These are phyloP conservation scores for Sclerotinia trifoliorum DNA, from an alignment of 2,329 filamentous ascomycete species.

Conservation along the genomic window DNA sequence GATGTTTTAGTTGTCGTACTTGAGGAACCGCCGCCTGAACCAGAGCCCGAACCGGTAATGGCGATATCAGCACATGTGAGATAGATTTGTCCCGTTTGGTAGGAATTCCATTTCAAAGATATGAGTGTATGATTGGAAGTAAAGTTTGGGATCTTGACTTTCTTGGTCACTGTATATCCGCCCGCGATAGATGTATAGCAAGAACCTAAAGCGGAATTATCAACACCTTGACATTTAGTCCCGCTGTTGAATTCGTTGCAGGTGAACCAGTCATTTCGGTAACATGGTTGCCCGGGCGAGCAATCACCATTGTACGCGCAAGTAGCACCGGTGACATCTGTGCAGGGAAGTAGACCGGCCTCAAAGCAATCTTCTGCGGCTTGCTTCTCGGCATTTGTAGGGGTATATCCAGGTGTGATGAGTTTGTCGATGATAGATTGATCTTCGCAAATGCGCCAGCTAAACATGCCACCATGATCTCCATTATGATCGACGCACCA, in stretches of 20 bases:
- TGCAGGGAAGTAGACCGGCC: slow-evolving; percentile 48
- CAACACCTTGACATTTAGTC: slow-evolving; percentile 30
- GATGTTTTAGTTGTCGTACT: slow-evolving; percentile 22
- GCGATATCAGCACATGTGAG: slow-evolving; percentile 54
- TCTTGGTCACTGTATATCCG: slow-evolving; percentile 2
- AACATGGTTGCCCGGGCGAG: slow-evolving; percentile 45
- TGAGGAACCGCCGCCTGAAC: slow-evolving; percentile 13
- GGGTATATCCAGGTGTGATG: slow-evolving; percentile 47
- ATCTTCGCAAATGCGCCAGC: slow-evolving; percentile 53
- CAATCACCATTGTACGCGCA: slow-evolving; percentile 53
- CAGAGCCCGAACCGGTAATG: slow-evolving; percentile 36
- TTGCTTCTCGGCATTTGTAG: slow-evolving; percentile 53
- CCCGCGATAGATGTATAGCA: slow-evolving; percentile 4
- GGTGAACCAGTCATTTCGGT: slow-evolving; percentile 55
- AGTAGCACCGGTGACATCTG: slow-evolving; percentile 49
- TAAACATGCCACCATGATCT: slow-evolving; percentile 57
- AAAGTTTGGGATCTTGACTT: slow-evolving; percentile 27
- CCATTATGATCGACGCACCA: slow-evolving; percentile 59
- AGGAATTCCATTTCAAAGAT: slow-evolving; percentile 55
- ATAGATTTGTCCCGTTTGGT: slow-evolving; percentile 54
- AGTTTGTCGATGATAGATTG: slow-evolving; percentile 52
- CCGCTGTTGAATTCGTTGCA: slow-evolving; percentile 48
- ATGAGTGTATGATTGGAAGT: slow-evolving; percentile 51
- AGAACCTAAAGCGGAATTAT: not conserved
- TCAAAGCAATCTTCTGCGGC: slow-evolving; percentile 54